Base-by-base conservation (phyloP, 495 filamentous ascomycete species). In the Rusavskia elegans region DNA sequence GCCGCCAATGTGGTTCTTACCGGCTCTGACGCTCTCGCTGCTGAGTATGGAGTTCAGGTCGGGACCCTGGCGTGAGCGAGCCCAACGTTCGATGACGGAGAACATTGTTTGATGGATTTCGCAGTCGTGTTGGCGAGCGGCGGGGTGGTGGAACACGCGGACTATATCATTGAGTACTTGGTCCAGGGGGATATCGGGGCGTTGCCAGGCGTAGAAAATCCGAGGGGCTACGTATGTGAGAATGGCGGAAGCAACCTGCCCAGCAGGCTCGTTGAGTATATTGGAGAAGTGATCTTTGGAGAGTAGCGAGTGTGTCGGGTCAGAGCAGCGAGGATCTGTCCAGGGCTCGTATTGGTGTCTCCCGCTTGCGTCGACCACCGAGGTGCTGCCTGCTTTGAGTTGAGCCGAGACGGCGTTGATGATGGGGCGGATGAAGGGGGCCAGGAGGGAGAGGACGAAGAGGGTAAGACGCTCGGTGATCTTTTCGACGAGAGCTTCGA, bases 251-350 rank as follows among this genome's bases (percentile, higher is more conserved):
- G 89, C 89, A 20, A 96, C 78, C 20, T 84, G 75, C 13, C 90
- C 90, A 2, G 89, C 88, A 45, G 86, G 87, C 30, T 84, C 74
- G 68, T 97, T 97, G 29, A 97, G 73, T 30, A 89, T 72, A 66
- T 97, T 95, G 56, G 84, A 84, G 61, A 97, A 97, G 63, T 98
- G 92, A 59, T 98, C 92, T 67, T 97, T 96, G 53, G 86, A 89
- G 6, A 97, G 77, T 68, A 97, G 79, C 11, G 85, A 92, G 71
- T 96, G 92, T 3, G 92, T 98, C 7, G 92, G 92, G 64, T 97
- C 83, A 14, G 85, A 83, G 71, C 85, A 92, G 46, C 76, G 70
- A 6, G 85, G 79, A 64, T 95, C 82, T 7, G 80, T 85, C 92
- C 92, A 96, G 10, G 86, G 85, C 61, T 90, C 89, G 54, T 82